These are phyloP conservation scores for Phalaenopsis aphrodite DNA, from an alignment of 106 monocot species.

Conservation along the genomic window DNA sequence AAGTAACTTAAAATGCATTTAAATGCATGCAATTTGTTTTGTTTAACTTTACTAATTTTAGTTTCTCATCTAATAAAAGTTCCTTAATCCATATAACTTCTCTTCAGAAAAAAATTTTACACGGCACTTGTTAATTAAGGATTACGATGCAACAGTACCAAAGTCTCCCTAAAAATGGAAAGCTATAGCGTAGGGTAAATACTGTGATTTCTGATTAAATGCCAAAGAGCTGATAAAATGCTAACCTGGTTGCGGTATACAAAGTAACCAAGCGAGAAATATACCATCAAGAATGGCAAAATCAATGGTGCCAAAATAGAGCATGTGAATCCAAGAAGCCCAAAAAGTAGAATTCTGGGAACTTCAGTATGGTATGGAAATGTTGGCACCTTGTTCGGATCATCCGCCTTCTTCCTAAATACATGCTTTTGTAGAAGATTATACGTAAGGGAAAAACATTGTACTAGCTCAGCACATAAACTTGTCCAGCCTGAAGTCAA, in stretches of 20 bases:
- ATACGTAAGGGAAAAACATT: conserved; percentile 52
- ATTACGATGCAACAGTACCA: too few species aligned
- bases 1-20: too few species aligned
- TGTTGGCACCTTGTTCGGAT: conserved; percentile 39
- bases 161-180: too few species aligned
- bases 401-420: conserved; percentile 18
- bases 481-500: conserved; percentile 91
- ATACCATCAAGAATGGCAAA: conserved; percentile 73
- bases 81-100: too few species aligned
- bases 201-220: neutral
- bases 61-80: too few species aligned
- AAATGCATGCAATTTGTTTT: too few species aligned
- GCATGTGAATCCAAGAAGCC: conserved; percentile 81
- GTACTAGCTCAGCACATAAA: conserved; percentile 74
- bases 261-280: conserved; percentile 72
- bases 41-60: too few species aligned
- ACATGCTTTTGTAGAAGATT: conserved; percentile 47
- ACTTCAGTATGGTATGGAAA: conserved; percentile 91
- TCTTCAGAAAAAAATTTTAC: too few species aligned
- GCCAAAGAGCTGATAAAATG: neutral
- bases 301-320: conserved; percentile 82
- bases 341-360: conserved; percentile 68
- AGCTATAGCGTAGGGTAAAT: neutral
- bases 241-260: conserved; percentile 88
- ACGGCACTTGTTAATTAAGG: too few species aligned